A percentile compares a stretch with the other conserved stretches of the same genome.
Conservation (phyloP, 2,329 filamentous ascomycete species). For the Thielaviopsis punctulata region DNA sequence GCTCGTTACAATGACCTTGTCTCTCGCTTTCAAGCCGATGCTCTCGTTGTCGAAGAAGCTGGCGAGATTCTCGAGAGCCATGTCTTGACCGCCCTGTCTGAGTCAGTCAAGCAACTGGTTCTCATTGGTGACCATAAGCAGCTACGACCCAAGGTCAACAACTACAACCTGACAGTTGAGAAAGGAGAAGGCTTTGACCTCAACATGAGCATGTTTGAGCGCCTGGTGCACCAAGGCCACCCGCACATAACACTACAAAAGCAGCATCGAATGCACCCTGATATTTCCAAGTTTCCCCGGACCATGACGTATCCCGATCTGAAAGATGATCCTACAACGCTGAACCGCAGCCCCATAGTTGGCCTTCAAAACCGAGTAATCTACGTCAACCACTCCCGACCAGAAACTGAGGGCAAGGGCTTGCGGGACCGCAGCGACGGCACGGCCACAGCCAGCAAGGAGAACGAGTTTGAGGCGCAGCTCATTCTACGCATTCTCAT, state of each 20-base stretch:
- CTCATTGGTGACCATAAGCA: constrained; percentile 62
- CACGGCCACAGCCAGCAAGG: constrained; percentile 31
- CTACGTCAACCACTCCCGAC: constrained; percentile 42
- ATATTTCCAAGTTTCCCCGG: constrained; percentile 43
- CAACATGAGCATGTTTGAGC: constrained; percentile 45
- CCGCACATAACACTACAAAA: constrained; percentile 35
- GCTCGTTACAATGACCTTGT: constrained; percentile 43
- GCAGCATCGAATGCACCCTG: constrained; percentile 53
- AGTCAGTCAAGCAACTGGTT: constrained; percentile 42
- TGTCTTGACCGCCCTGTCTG: constrained; percentile 40
- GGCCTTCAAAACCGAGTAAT: constrained; percentile 44
- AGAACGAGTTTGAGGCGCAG: constrained; percentile 46
- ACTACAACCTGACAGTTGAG: constrained; percentile 43
- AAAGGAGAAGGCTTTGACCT: constrained; percentile 27
- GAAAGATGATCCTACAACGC: constrained; percentile 34
- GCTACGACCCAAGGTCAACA: constrained; percentile 48
- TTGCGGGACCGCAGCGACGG: constrained; percentile 24
- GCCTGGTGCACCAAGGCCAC: constrained; percentile 39
- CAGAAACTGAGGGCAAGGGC: neutral
- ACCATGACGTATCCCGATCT: constrained; percentile 45
- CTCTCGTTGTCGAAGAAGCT: constrained; percentile 54
- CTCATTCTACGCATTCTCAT: constrained; percentile 48
- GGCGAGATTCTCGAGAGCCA: constrained; percentile 49
- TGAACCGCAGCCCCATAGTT: constrained; percentile 26
- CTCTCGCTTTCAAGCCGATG: constrained; percentile 32